phyloP scores from a whole-genome alignment of 768 basidiomycete genomes.

The Galerina marginata region DNA sequence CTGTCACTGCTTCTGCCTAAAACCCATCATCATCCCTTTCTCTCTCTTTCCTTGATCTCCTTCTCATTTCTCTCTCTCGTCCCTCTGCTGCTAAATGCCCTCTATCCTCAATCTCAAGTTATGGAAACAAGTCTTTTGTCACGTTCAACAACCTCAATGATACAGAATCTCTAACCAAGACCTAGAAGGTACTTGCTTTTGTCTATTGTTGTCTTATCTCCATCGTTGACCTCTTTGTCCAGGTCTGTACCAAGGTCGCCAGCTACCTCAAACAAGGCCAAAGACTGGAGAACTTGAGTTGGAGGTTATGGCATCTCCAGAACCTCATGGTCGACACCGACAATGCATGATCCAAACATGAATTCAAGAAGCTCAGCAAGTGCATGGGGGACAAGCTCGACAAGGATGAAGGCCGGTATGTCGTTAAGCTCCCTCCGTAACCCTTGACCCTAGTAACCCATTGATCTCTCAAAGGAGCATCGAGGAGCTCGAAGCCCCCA shows the following conservation, averaged over 20 bases:
- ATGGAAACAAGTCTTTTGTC: slow-evolving; percentile 96
- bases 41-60: slow-evolving; percentile 22
- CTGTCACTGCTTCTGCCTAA: slow-evolving; percentile 9
- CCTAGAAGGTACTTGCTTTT: slow-evolving; percentile 74
- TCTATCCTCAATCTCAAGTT: slow-evolving; percentile 86
- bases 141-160: slow-evolving; percentile 90
- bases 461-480: slow-evolving; percentile 62
- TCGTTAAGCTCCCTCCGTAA: slow-evolving; percentile 30
- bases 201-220: slow-evolving; percentile 12
- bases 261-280: slow-evolving; percentile 91
- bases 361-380: slow-evolving; percentile 89
- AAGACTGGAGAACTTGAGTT: slow-evolving; percentile 89
- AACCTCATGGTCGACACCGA: slow-evolving; percentile 91
- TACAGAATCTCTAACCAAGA: slow-evolving; percentile 83
- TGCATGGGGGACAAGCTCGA: slow-evolving; percentile 91
- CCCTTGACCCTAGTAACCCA: slow-evolving; percentile 39
- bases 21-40: slow-evolving; percentile 21
- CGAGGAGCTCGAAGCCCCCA: slow-evolving; percentile 83
- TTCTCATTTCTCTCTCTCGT: slow-evolving; percentile 8
- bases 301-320: slow-evolving; percentile 93
- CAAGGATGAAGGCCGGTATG: slow-evolving; percentile 90
- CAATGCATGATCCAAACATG: slow-evolving; percentile 86
- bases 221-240: slow-evolving; percentile 4
- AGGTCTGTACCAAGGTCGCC: slow-evolving; percentile 92
- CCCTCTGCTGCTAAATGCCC: slow-evolving; percentile 55